Percentiles rank a stretch among this genome's conserved stretches.
These are phyloP conservation scores for Plectosphaerella cucumerina DNA, from an alignment of 2,329 filamentous ascomycete species.

Conservation along the genomic window DNA sequence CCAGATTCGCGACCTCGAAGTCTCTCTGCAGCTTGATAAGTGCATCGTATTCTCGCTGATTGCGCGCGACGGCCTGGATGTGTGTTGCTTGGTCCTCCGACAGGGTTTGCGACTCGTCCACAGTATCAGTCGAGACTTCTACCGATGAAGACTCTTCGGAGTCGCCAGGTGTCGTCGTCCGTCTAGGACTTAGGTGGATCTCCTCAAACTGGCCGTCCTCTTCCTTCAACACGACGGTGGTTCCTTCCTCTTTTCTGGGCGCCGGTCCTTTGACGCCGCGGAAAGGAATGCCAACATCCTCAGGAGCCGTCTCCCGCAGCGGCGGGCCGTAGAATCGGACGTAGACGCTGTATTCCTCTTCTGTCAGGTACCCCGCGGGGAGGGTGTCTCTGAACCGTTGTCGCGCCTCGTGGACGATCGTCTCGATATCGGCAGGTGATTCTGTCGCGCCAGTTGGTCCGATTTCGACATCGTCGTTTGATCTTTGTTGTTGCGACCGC, in stretches of 20 bases:
- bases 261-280: conserved; percentile 16
- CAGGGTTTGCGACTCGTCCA: not conserved
- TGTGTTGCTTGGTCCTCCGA: conserved; percentile 26
- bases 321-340: conserved; percentile 78
- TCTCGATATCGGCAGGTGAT: conserved; percentile 45
- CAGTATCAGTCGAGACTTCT: conserved; percentile 25
- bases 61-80: conserved; percentile 46
- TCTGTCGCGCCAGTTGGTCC: conserved; percentile 4
- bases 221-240: conserved; percentile 44
- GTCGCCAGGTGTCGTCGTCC: not conserved
- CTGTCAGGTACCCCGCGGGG: conserved; percentile 65
- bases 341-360: conserved; percentile 71
- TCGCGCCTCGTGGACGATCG: conserved; percentile 65
- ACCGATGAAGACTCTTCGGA: conserved; percentile 15
- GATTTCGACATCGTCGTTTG: no score
- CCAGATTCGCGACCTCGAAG: conserved; percentile 41
- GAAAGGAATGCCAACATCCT: conserved; percentile 51
- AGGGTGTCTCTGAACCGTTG: conserved; percentile 74
- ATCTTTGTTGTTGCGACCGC: no score
- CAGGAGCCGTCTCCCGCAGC: conserved; percentile 53
- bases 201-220: conserved; percentile 58
- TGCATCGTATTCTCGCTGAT: conserved; percentile 49
- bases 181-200: conserved; percentile 38
- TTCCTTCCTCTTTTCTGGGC: no score
- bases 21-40: conserved; percentile 53